phyloP scores from a whole-genome alignment of 306 rosid genomes.

The Vigna nakashimae region DNA sequence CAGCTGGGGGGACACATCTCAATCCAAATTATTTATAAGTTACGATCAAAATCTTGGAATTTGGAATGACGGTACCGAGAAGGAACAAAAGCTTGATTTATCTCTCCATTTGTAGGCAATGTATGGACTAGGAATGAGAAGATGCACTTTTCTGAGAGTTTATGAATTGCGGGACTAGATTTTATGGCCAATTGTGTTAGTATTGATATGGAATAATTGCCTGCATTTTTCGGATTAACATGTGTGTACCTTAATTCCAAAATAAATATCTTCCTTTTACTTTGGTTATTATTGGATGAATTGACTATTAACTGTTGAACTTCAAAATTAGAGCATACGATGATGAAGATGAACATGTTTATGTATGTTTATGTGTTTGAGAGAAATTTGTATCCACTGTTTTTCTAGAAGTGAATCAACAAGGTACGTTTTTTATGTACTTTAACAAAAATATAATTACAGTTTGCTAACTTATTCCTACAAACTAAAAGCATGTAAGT shows the following conservation, averaged over 20 bases:
- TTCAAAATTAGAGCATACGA: neutral
- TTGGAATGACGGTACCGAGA: constrained; percentile 46
- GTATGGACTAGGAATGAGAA: constrained; percentile 16
- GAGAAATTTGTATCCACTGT: too few relatives aligned
- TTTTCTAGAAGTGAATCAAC: too few relatives aligned
- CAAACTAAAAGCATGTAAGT: too few relatives aligned
- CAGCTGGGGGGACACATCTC: constrained; percentile 41
- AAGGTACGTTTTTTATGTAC: too few relatives aligned
- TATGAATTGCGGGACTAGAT: neutral
- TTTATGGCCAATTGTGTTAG: neutral
- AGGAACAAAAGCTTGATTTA: constrained; percentile 73
- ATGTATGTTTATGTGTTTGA: too few relatives aligned
- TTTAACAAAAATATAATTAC: too few relatives aligned
- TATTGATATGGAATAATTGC: constrained; percentile 4
- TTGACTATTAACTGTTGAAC: neutral
- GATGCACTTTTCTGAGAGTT: constrained; percentile 11
- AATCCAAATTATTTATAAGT: constrained; percentile 33
- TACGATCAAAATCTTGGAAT: constrained; percentile 41
- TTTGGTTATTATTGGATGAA: neutral
- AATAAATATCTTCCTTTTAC: neutral
- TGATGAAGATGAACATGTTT: neutral
- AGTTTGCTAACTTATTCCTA: too few relatives aligned
- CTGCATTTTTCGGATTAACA: neutral
- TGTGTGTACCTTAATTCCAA: neutral
- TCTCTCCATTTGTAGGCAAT: constrained; percentile 73